Conservation (phyloP, 768 basidiomycete species). For the Boletus eberwhitei region DNA sequence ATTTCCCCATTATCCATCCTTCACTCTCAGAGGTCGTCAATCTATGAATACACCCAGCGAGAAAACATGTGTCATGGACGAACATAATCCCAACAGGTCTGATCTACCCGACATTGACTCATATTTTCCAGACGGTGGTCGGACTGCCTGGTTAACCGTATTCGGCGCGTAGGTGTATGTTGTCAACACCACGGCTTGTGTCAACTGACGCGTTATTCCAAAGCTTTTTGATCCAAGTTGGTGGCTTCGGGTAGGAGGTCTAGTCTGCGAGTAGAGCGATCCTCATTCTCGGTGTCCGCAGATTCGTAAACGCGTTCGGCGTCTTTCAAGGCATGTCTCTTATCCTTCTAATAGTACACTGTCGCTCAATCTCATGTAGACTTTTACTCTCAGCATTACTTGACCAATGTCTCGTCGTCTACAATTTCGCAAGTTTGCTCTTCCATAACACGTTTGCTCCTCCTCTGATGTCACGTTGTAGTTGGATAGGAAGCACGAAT, state of each 20-base stretch:
- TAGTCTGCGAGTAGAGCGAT: not conserved
- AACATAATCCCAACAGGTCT: not conserved
- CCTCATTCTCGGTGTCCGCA: conserved; percentile 4
- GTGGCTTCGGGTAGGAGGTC: conserved; percentile 34
- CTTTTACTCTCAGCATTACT: conserved; percentile 37
- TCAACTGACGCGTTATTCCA: not conserved
- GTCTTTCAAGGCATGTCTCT: conserved; percentile 36
- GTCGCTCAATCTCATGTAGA: conserved; percentile 23
- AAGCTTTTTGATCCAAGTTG: conserved; percentile 37
- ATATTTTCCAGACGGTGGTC: conserved; percentile 24
- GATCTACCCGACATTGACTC: not conserved
- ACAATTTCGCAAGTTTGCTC: conserved; percentile 32
- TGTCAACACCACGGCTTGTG: not conserved
- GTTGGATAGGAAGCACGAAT: conserved; percentile 50
- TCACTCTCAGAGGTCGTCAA: not conserved
- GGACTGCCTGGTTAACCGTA: conserved; percentile 24
- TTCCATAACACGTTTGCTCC: not conserved
- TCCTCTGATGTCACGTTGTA: conserved; percentile 7
- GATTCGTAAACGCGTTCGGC: conserved; percentile 37
- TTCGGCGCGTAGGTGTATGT: conserved; percentile 21
- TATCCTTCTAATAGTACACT: not conserved
- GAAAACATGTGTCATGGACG: not conserved
- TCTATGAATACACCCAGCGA: conserved; percentile 6
- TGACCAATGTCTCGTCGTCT: conserved; percentile 36
- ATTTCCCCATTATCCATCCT: not conserved